Evolutionary conservation across 139 green algal genomes (phyloP), one percentile per base, ranked within the genome.

Genomic region (Yamagishiella unicocca): DNA sequence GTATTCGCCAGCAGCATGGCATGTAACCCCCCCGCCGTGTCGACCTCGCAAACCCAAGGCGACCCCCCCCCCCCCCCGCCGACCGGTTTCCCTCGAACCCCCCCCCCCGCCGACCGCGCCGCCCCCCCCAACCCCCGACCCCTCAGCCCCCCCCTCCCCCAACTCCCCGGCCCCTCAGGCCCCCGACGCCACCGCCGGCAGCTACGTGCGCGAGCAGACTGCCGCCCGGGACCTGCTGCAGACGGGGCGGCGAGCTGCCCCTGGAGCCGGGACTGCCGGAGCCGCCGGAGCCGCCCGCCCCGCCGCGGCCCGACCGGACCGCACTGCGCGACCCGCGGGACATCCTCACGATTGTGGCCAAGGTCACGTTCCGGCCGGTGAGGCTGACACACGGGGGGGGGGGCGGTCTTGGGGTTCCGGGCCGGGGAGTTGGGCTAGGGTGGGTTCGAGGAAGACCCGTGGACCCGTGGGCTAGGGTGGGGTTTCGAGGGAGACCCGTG

Each of bases 111-210:
- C n/a, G n/a, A n/a, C n/a, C n/a, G n/a, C n/a, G n/a, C n/a, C n/a
- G n/a, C n/a, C n/a, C n/a, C n/a, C n/a, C n/a, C n/a, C n/a, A n/a
- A n/a, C n/a, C n/a, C n/a, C n/a, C n/a, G n/a, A n/a, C n/a, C n/a
- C n/a, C n/a, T n/a, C n/a, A n/a, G n/a, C n/a, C n/a, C n/a, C 43
- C 29, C n/a, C 29, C 33, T 35, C 67, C 25, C 43, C 22, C 45
- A 3, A 29, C 33, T n/a, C 45, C 74, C 7, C n/a, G 22, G 0
- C 75, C 2, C 75, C 53, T 9, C 62, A 85, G 79, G 79, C 79
- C 5, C 79, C 79, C 17, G 79, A 85, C 79, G 79, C 79, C 61
- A 66, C n/a, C 40, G 61, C 62, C 5, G 79, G 79, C 61, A 75
- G 37, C 62, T 85, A 85, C 42, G n/a, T 24, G 21, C 79, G 79